Percentiles rank a stretch among this genome's conserved stretches.
These are phyloP conservation scores for Gardenia jasminoides DNA, from an alignment of 257 asterid genomes.

Conservation along the genomic window DNA sequence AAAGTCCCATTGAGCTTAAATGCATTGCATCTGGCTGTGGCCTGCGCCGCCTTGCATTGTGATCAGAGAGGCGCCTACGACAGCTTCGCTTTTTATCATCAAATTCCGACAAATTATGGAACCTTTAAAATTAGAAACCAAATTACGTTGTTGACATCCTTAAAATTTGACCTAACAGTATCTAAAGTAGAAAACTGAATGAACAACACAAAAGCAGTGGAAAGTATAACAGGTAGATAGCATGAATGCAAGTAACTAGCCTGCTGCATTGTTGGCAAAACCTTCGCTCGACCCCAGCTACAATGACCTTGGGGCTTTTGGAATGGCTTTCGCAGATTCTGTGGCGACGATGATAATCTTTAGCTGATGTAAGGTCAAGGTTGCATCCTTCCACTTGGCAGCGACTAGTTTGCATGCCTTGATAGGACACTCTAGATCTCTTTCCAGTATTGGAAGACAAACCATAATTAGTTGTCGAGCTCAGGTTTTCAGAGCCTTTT, in stretches of 20 bases:
- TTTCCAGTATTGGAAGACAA: slow-evolving; percentile 23
- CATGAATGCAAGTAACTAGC: slow-evolving; percentile 18
- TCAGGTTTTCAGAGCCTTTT: slow-evolving; percentile 17
- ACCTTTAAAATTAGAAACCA: slow-evolving; percentile 38
- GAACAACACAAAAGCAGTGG: too few species aligned
- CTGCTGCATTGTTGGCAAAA: slow-evolving; percentile 95
- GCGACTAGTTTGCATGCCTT: slow-evolving; percentile 44
- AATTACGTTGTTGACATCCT: neutral
- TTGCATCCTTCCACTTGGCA: slow-evolving; percentile 85
- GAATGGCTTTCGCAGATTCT: slow-evolving; percentile 67
- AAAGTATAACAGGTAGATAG: neutral
- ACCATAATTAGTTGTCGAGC: neutral
- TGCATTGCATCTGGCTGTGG: slow-evolving; percentile 54
- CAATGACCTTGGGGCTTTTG: slow-evolving; percentile 57
- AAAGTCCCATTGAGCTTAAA: slow-evolving; percentile 28
- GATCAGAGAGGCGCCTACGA: slow-evolving; percentile 70
- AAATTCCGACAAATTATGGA: slow-evolving; percentile 68
- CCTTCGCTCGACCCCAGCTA: slow-evolving; percentile 60
- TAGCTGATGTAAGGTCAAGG: slow-evolving; percentile 57
- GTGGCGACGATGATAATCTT: slow-evolving; percentile 67
- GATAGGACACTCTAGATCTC: slow-evolving; percentile 36
- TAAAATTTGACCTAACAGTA: neutral
- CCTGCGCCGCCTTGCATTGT: slow-evolving; percentile 78
- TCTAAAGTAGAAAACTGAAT: neutral
- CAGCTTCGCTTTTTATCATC: slow-evolving; percentile 83